Evolutionary conservation across 2,329 filamentous ascomycete species (phyloP).

Genomic region (Nigrospora osmanthi): DNA sequence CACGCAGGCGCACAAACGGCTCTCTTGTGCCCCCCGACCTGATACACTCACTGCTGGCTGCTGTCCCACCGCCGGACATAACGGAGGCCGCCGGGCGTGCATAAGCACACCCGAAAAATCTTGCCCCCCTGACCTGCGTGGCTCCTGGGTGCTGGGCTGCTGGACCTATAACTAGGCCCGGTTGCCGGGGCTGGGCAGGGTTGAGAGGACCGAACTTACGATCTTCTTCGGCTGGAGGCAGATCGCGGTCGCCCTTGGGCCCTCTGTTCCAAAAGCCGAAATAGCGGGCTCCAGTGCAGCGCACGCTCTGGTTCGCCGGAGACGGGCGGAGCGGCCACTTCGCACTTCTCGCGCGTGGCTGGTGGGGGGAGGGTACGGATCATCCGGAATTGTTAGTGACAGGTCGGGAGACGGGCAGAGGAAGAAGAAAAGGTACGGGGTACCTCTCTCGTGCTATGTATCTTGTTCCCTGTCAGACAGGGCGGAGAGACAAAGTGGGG

Average conservation of each 20-base stretch:
- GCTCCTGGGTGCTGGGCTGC: no score
- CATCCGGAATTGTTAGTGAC: not conserved
- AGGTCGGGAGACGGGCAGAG: not conserved
- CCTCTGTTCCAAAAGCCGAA: constrained; percentile 1
- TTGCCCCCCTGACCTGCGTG: no score
- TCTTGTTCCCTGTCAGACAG: not conserved
- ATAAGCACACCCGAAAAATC: no score
- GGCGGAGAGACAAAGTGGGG: not conserved
- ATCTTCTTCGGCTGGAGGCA: no score
- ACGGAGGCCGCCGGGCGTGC: no score
- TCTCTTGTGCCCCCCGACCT: no score
- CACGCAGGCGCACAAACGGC: no score
- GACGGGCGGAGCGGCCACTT: not conserved
- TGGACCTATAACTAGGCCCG: no score
- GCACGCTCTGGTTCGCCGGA: constrained; percentile 1
- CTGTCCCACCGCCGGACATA: no score
- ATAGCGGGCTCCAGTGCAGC: not conserved
- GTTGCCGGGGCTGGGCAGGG: no score
- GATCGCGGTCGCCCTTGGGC: not conserved
- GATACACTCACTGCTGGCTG: no score
- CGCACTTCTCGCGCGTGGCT: not conserved
- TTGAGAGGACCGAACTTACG: no score
- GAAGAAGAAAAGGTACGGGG: not conserved
- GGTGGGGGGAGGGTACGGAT: not conserved
- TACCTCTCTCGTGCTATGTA: not conserved